A percentile compares a stretch with the other conserved stretches of the same genome.
These are phyloP conservation scores for Lachancea quebecensis DNA, from an alignment of 805 yeast genomes.

Conservation along the genomic window DNA sequence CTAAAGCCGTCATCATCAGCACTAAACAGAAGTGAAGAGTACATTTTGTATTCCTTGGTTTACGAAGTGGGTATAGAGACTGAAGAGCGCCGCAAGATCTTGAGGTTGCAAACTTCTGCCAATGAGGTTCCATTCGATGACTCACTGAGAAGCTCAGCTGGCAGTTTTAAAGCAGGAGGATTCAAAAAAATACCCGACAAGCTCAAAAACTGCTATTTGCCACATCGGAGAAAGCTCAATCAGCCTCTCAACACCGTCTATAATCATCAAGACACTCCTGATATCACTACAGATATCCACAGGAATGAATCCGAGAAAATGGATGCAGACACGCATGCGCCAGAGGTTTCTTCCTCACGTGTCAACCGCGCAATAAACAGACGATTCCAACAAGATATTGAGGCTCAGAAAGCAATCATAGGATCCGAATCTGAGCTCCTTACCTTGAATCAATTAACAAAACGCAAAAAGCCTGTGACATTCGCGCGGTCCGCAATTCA, in stretches of 20 bases:
- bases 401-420: constrained; percentile 67
- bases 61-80: neutral
- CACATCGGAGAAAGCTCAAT: constrained; percentile 67
- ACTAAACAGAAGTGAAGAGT: neutral
- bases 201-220: constrained; percentile 66
- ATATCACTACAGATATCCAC: constrained; percentile 11
- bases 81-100: constrained; percentile 1
- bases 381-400: constrained; percentile 82
- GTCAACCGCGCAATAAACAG: constrained; percentile 81
- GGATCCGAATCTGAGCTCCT: constrained; percentile 78
- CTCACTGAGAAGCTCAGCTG: constrained; percentile 39
- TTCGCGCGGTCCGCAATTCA: constrained; percentile 96
- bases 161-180: constrained; percentile 68
- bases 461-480: constrained; percentile 89
- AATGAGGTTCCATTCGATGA: constrained; percentile 26
- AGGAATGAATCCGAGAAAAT: constrained; percentile 17
- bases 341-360: constrained; percentile 61
- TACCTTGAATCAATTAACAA: constrained; percentile 78
- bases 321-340: constrained; percentile 13
- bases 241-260: constrained; percentile 70
- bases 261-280: constrained; percentile 44
- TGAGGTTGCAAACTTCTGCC: constrained; percentile 18
- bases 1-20: constrained; percentile 23
- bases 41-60: neutral
- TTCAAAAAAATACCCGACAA: constrained; percentile 66